phyloP scores from a whole-genome alignment of 108 stramenopile species.

The Pseudonitzschia multistriata region DNA sequence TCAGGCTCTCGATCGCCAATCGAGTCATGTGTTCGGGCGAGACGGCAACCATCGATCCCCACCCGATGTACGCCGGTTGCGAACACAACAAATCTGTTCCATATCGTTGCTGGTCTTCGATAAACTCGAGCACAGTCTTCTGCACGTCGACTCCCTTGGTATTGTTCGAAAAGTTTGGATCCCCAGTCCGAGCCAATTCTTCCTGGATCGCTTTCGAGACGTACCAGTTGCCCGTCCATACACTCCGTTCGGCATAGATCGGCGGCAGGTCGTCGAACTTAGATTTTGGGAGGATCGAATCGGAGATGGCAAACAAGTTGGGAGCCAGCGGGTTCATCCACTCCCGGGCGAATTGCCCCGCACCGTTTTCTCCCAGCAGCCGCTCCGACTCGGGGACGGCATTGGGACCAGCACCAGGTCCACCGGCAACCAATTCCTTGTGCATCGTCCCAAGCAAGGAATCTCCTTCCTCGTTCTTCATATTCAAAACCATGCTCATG shows the following conservation, averaged over 20 bases:
- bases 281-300: background rate
- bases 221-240: background rate
- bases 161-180: background rate
- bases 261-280: background rate
- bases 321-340: background rate
- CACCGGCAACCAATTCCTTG: too few species aligned
- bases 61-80: constrained; percentile 29
- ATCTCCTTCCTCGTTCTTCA: too few species aligned
- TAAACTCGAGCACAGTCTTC: background rate
- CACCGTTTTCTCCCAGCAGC: background rate
- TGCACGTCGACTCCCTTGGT: background rate
- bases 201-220: background rate
- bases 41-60: constrained; percentile 25
- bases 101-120: background rate
- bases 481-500: too few species aligned
- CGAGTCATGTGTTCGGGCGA: constrained; percentile 20
- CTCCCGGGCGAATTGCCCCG: background rate
- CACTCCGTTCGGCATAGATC: background rate
- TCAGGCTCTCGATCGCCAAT: constrained; percentile 3
- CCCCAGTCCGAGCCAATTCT: background rate
- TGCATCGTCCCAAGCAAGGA: too few species aligned
- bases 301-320: background rate
- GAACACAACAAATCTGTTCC: background rate
- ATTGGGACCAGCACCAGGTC: background rate
- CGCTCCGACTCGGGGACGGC: background rate